Percentiles rank a stretch among this genome's conserved stretches.
Conservation (phyloP, 2,329 filamentous ascomycete genomes). For the Xylariaceae sp. region DNA sequence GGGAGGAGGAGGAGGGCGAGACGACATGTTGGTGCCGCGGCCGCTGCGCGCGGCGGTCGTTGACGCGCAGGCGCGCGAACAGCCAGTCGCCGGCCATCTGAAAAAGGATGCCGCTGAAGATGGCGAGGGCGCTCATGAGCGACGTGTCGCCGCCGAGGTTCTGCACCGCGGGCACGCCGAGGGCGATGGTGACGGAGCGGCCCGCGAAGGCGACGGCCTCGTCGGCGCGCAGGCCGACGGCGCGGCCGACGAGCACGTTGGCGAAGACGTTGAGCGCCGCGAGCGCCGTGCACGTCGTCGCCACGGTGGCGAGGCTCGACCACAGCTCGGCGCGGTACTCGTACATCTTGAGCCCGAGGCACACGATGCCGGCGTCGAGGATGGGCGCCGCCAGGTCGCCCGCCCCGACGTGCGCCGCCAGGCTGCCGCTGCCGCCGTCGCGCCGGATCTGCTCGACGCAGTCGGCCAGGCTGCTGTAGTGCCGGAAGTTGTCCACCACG, state of each 20-base stretch:
- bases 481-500: slow-evolving; percentile 17
- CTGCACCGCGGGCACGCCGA: slow-evolving; percentile 21
- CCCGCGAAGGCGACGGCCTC: slow-evolving; percentile 24
- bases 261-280: slow-evolving; percentile 20
- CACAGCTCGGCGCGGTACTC: slow-evolving; percentile 25
- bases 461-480: slow-evolving; percentile 17
- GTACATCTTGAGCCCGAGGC: slow-evolving; percentile 27
- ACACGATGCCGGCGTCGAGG: slow-evolving; percentile 25
- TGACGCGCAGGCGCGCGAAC: slow-evolving; percentile 17
- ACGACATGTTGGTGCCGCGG: not conserved
- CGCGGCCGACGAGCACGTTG: slow-evolving; percentile 20
- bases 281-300: slow-evolving; percentile 17
- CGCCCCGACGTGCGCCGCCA: slow-evolving; percentile 18
- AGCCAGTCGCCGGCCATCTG: slow-evolving; percentile 24
- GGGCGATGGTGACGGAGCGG: slow-evolving; percentile 24
- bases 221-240: slow-evolving; percentile 15
- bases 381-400: slow-evolving; percentile 22
- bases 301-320: slow-evolving; percentile 17
- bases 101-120: slow-evolving; percentile 25
- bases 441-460: slow-evolving; percentile 14
- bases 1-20: not conserved
- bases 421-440: slow-evolving; percentile 3
- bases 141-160: slow-evolving; percentile 21
- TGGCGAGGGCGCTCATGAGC: slow-evolving; percentile 22
- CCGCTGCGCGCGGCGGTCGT: slow-evolving; percentile 10